Evolutionary conservation across 2,329 filamentous ascomycete genomes (phyloP).

Genomic region (Leptographium radiaticola): DNA sequence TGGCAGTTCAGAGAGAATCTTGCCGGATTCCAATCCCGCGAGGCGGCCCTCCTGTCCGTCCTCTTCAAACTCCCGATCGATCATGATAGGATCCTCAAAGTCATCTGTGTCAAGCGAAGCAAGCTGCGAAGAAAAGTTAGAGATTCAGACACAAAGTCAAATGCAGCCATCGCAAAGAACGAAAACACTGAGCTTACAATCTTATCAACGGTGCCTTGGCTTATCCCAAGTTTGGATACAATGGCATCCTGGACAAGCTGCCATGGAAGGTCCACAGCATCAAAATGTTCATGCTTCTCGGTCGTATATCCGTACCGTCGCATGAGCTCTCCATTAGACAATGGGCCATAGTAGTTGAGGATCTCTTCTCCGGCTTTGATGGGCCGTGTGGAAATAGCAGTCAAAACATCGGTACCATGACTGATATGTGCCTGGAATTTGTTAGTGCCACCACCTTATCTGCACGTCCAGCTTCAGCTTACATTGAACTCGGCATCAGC

Average conservation of each 20-base stretch:
- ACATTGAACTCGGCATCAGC: slow-evolving; percentile 82
- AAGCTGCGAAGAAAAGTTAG: slow-evolving; percentile 16
- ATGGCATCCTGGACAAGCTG: slow-evolving; percentile 21
- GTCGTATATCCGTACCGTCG: slow-evolving; percentile 84
- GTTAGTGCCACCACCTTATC: slow-evolving; percentile 19
- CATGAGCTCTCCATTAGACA: slow-evolving; percentile 71
- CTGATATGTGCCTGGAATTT: slow-evolving; percentile 40
- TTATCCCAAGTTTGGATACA: slow-evolving; percentile 7
- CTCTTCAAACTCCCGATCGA: slow-evolving; percentile 42
- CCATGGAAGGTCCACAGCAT: slow-evolving; percentile 69
- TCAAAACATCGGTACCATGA: slow-evolving; percentile 42
- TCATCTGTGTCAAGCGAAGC: slow-evolving; percentile 47
- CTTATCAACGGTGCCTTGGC: slow-evolving; percentile 24
- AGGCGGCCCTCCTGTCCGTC: slow-evolving; percentile 36
- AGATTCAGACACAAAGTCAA: slow-evolving; percentile 12
- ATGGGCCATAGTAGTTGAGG: slow-evolving; percentile 78
- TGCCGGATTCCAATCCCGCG: slow-evolving; percentile 5
- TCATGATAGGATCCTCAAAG: slow-evolving; percentile 62
- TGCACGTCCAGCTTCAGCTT: slow-evolving; percentile 13
- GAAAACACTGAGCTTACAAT: slow-evolving; percentile 23
- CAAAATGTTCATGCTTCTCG: slow-evolving; percentile 59
- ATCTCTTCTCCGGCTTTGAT: slow-evolving; percentile 65
- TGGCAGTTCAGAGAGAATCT: slow-evolving; percentile 28
- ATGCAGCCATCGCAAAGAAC: background rate
- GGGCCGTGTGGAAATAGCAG: slow-evolving; percentile 56